These are phyloP conservation scores for Penicillium frequentans DNA, from an alignment of 2,329 filamentous ascomycete species.

Conservation along the genomic window DNA sequence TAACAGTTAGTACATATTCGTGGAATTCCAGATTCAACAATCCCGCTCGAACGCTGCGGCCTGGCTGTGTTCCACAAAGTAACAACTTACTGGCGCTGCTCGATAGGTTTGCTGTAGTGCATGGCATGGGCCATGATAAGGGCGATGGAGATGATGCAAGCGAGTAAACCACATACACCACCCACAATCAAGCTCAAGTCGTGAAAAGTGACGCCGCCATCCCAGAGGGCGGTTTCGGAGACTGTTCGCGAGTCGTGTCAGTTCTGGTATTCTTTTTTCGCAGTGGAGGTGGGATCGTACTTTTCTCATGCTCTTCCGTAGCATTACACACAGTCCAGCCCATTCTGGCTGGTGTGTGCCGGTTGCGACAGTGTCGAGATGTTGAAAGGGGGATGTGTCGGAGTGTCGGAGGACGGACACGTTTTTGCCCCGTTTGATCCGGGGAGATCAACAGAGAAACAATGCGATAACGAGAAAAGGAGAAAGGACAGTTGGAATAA, in stretches of 20 bases:
- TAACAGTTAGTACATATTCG: not conserved
- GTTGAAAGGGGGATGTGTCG: not conserved
- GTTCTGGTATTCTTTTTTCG: not conserved
- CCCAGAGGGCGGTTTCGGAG: conserved; percentile 53
- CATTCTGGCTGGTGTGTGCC: conserved; percentile 30
- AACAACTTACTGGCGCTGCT: conserved; percentile 59
- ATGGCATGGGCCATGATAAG: conserved; percentile 59
- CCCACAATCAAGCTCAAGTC: conserved; percentile 55
- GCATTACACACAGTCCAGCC: conserved; percentile 53
- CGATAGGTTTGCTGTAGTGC: conserved; percentile 60
- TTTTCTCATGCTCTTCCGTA: conserved; percentile 48
- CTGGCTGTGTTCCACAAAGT: not conserved
- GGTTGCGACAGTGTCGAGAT: conserved; percentile 7
- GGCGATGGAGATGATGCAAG: conserved; percentile 52
- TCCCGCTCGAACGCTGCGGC: not conserved
- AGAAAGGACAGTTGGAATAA: not conserved
- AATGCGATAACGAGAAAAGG: not conserved
- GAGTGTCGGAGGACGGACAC: conserved; percentile 3
- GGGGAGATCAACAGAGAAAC: conserved; percentile 14
- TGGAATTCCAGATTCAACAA: not conserved
- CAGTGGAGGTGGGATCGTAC: conserved; percentile 26
- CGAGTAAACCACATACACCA: conserved; percentile 54
- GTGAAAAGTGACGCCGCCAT: conserved; percentile 56
- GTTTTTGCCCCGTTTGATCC: conserved; percentile 16
- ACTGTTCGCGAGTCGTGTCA: conserved; percentile 32